A percentile compares a stretch with the other conserved stretches of the same genome.
These are phyloP conservation scores for Boletales sp. DNA, from an alignment of 768 basidiomycete genomes.

Conservation along the genomic window DNA sequence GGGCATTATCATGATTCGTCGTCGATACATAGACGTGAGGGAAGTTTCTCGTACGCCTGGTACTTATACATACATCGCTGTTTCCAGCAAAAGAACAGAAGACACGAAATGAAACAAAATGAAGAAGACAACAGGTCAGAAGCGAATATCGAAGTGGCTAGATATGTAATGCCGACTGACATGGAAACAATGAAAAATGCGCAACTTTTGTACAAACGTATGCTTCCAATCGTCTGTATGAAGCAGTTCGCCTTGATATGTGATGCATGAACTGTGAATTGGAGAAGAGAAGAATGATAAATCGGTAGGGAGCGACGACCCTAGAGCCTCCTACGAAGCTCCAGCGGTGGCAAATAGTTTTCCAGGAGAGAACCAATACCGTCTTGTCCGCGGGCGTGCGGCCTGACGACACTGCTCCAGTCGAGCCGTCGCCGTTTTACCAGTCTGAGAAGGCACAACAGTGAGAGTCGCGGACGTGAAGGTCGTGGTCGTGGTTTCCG, in stretches of 20 bases:
- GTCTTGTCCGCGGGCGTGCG: constrained; percentile 38
- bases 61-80: constrained; percentile 32
- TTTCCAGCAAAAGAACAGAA: constrained; percentile 8
- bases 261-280: background rate
- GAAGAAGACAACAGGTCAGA: constrained; percentile 5
- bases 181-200: constrained; percentile 15
- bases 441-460: constrained; percentile 22
- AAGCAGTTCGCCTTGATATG: constrained; percentile 4
- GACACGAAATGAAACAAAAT: constrained; percentile 2
- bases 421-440: constrained; percentile 18
- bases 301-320: constrained; percentile 6
- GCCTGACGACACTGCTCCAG: constrained; percentile 33
- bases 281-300: background rate
- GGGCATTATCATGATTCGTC: constrained; percentile 5
- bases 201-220: constrained; percentile 20
- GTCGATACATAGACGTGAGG: constrained; percentile 20
- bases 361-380: constrained; percentile 54
- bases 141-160: constrained; percentile 26
- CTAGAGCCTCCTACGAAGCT: constrained; percentile 26
- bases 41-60: constrained; percentile 29
- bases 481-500: constrained; percentile 16
- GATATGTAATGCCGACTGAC: constrained; percentile 19
- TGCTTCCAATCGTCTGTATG: constrained; percentile 20
- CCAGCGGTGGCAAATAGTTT: constrained; percentile 46
- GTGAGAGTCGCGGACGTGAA: constrained; percentile 25